A percentile compares a stretch with the other conserved stretches of the same genome.
Conservation (phyloP, 2,329 filamentous ascomycete species). For the Pseudogymnoascus sp. region DNA sequence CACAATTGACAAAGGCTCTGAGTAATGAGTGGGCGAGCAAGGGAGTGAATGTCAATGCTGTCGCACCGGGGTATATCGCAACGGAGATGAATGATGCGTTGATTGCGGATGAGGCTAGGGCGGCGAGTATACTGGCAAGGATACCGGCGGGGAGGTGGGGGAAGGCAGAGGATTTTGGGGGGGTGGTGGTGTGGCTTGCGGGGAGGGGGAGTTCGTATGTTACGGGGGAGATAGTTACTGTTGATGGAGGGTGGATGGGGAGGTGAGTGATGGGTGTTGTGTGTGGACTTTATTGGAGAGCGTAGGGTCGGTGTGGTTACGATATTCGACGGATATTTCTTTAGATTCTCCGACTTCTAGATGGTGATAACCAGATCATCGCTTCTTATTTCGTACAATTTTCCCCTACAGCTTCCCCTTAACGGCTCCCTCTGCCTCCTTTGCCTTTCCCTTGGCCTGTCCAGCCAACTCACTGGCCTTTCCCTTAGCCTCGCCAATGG, state of each 20-base stretch:
- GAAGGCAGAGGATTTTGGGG: constrained; percentile 78
- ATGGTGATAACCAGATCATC: not conserved
- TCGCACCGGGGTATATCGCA: constrained; percentile 82
- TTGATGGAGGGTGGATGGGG: constrained; percentile 93
- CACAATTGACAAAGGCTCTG: constrained; percentile 74
- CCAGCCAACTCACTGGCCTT: constrained; percentile 31
- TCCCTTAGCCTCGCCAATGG: constrained; percentile 28
- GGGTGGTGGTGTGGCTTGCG: constrained; percentile 68
- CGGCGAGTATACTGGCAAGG: constrained; percentile 65
- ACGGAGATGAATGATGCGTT: constrained; percentile 93
- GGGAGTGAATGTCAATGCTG: constrained; percentile 77
- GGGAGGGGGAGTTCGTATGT: constrained; percentile 73
- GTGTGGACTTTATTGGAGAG: constrained; percentile 29
- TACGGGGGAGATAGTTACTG: constrained; percentile 70
- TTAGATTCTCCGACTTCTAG: not conserved
- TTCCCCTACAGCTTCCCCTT: not conserved
- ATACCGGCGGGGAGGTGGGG: constrained; percentile 86
- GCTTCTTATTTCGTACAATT: not conserved
- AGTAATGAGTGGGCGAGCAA: constrained; percentile 78
- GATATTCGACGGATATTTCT: not conserved
- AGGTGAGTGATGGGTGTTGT: constrained; percentile 51
- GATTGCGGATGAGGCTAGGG: constrained; percentile 60
- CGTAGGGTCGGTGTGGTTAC: not conserved
- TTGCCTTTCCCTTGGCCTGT: constrained; percentile 35
- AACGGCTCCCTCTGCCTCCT: constrained; percentile 17